These are phyloP conservation scores for Ephemerocybe angulata DNA, from an alignment of 768 basidiomycete species.

Conservation along the genomic window DNA sequence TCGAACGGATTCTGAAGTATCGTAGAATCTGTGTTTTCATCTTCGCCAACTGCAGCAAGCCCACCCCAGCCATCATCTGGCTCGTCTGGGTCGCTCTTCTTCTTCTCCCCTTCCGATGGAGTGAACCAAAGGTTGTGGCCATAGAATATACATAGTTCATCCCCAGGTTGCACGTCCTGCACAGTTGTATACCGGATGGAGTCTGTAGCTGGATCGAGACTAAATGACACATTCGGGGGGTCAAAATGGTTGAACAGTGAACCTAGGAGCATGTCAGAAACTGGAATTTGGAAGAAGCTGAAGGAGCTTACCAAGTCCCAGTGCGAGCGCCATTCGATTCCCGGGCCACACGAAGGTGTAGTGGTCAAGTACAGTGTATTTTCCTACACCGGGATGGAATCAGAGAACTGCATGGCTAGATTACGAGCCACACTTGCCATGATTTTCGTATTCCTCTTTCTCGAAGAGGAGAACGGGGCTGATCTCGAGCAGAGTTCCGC, in stretches of 20 bases:
- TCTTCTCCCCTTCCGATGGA: slow-evolving; percentile 26
- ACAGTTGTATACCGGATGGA: slow-evolving; percentile 62
- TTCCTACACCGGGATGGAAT: slow-evolving; percentile 23
- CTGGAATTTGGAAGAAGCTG: not conserved
- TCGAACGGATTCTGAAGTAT: slow-evolving; percentile 25
- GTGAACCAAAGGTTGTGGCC: slow-evolving; percentile 65
- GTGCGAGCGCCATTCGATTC: slow-evolving; percentile 70
- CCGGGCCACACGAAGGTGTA: slow-evolving; percentile 77
- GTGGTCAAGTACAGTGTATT: slow-evolving; percentile 62
- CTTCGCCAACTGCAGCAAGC: slow-evolving; percentile 26
- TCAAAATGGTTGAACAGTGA: slow-evolving; percentile 80
- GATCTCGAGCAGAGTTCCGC: slow-evolving; percentile 70
- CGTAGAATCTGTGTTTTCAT: slow-evolving; percentile 14
- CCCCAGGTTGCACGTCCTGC: slow-evolving; percentile 49
- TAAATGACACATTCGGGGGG: slow-evolving; percentile 66
- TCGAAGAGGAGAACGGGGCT: slow-evolving; percentile 81
- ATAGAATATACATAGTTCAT: slow-evolving; percentile 81
- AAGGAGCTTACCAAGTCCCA: slow-evolving; percentile 65
- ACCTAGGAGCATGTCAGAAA: slow-evolving; percentile 37
- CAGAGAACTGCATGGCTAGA: not conserved
- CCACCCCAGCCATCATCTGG: slow-evolving; percentile 47
- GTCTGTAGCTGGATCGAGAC: slow-evolving; percentile 47
- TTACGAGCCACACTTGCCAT: slow-evolving; percentile 33
- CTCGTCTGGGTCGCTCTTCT: slow-evolving; percentile 8
- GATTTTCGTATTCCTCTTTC: slow-evolving; percentile 62